Base-by-base conservation (phyloP, 495 filamentous ascomycete species). In the Neurospora sp. region DNA sequence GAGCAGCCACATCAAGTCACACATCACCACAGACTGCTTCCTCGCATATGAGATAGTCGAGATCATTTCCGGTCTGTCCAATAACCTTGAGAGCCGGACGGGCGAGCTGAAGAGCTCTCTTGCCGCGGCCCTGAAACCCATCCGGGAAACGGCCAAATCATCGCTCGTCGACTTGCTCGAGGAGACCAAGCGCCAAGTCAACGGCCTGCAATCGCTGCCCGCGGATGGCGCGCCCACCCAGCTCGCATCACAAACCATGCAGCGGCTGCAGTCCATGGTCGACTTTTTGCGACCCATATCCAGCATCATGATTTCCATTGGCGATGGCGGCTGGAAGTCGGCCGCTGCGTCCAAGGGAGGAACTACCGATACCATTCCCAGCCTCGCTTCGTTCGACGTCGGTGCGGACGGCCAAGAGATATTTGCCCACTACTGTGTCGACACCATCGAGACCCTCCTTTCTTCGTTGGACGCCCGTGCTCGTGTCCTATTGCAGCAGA, bases 41-140 rank as follows among this genome's bases (percentile, higher is more conserved):
- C 87, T 99, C 35, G 94, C 94, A 4, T 99, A 96, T 79, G 96
- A 99, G 78, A 94, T 98, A 71, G 91, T 97, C 61, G 95, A 97
- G 76, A 93, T 97, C 73, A 92, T 99, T 53, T 92, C 92, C 3
- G 86, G 86, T 41, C 87, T 96, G 73, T 94, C 92, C 14, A 89
- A 91, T 74, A 89, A 91, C 68, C 85, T 99, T 8, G 96, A 96
- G 70, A 82, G 85, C 3, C 90, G 91, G 76, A 96, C 93, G 6
- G 93, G 93, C 3, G 94, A 97, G 79, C 88, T 97, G 45, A 97
- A 97, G 79, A 87, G 87, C 42, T 87, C 91, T 14, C 89, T 98
- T 65, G 89, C 92, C 1, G 94, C 97, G 40, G 92, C 93, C 2
- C 84, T 98, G 20, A 92, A 93, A 72, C 96, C 95, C 12, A 89